Base-by-base conservation (phyloP, 2,329 filamentous ascomycete species). In the Penicillium concentricum region DNA sequence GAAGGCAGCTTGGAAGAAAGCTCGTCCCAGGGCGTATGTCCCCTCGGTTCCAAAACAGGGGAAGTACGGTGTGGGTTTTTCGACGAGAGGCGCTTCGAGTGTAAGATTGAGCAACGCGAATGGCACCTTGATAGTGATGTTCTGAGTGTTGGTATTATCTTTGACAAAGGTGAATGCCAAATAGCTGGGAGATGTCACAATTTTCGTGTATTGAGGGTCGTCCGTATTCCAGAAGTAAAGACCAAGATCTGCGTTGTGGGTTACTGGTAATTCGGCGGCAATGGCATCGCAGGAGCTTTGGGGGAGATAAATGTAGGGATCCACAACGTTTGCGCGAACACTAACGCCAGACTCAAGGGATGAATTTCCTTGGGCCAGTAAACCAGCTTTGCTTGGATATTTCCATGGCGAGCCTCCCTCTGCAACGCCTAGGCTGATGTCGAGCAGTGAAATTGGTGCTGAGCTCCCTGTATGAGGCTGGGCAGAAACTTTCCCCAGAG, bases 231-330 rank as follows among this genome's bases (percentile, higher is more conserved):
- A 49, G 6, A 39, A 30, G 26, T 49, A 49, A 7, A 49, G 46
- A 24, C 46, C 46, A 13, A 51, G 38, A 34, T 53, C 48, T 0
- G 46, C 4, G 13, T 63, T 28, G 30, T 57, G 59, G 5, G 51
- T 56, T 63, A 79, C 69, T 0, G 75, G 77, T 7, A 79, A 65
- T 22, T 74, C 44, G 1, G 58, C 45, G 7, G 74, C 69, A 32
- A 78, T 73, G 16, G 67, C 68, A 34, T 76, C 73, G 63, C 76
- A 79, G 5, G 75, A 76, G 20, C 72, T 72, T 42, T 70, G 66
- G 1, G 76, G 76, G 1, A 78, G 66, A 8, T 71, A 68, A 22
- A 79, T n/a, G n/a, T n/a, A n/a, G n/a, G n/a, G n/a, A n/a, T n/a
- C n/a, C n/a, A n/a, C n/a, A n/a, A n/a, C n/a, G n/a, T n/a, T n/a